These are phyloP conservation scores for Colletotrichum sojae DNA, from an alignment of 2,329 filamentous ascomycete species.

Conservation along the genomic window DNA sequence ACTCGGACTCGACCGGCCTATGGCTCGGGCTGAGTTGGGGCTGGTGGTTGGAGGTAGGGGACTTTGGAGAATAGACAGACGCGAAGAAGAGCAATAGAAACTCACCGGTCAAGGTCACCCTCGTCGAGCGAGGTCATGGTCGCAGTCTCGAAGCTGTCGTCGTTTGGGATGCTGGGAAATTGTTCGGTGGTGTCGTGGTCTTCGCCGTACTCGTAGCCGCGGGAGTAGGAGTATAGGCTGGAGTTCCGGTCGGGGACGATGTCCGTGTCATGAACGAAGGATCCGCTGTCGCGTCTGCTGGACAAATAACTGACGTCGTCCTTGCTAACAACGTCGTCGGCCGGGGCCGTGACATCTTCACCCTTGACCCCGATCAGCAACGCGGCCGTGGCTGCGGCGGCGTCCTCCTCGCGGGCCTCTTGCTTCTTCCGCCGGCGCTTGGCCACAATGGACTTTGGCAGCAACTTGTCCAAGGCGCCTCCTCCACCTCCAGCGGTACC, in stretches of 20 bases:
- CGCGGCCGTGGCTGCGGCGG: constrained; percentile 43
- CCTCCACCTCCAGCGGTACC: constrained; percentile 31
- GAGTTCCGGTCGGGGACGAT: constrained; percentile 31
- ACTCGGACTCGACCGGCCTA: constrained; percentile 1
- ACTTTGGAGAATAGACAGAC: not conserved
- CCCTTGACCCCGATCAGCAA: constrained; percentile 36
- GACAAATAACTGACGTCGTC: constrained; percentile 49
- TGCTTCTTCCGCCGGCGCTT: constrained; percentile 66
- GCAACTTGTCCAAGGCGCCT: constrained; percentile 60
- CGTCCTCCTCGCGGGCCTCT: constrained; percentile 53
- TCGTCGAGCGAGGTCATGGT: constrained; percentile 26
- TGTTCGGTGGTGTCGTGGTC: constrained; percentile 4
- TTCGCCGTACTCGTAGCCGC: not conserved
- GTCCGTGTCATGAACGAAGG: constrained; percentile 52
- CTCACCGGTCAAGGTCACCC: constrained; percentile 20
- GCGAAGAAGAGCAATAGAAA: constrained; percentile 4
- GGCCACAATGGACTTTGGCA: constrained; percentile 65
- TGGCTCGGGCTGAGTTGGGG: no score
- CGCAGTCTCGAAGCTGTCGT: constrained; percentile 24
- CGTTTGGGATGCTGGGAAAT: constrained; percentile 3
- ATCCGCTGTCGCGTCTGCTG: constrained; percentile 54
- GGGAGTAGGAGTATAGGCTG: not conserved
- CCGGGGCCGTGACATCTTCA: constrained; percentile 35
- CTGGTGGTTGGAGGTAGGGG: no score
- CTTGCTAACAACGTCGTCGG: constrained; percentile 26